These are phyloP conservation scores for Mortierella alpina DNA, from an alignment of 192 early-diverging fungal species.

Conservation along the genomic window DNA sequence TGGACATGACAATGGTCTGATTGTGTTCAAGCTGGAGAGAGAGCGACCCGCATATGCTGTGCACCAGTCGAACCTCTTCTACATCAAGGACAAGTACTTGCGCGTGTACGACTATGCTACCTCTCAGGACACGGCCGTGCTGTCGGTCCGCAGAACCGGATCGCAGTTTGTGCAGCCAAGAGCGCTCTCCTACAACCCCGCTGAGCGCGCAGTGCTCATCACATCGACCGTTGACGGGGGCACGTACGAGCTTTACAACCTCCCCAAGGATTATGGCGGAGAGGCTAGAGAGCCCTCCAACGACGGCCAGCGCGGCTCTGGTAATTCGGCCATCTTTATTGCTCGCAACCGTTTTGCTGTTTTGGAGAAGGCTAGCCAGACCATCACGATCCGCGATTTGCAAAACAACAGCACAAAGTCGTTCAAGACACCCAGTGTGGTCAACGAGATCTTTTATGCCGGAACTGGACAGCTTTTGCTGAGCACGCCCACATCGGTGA, in stretches of 20 bases:
- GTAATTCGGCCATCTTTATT: constrained; percentile 87
- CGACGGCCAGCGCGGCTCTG: constrained; percentile 83
- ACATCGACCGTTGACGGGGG: constrained; percentile 89
- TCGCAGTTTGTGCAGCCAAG: constrained; percentile 81
- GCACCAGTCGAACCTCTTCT: constrained; percentile 86
- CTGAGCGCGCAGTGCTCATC: constrained; percentile 89
- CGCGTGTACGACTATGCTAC: constrained; percentile 85
- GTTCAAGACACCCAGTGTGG: constrained; percentile 78
- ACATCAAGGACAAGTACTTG: constrained; percentile 89
- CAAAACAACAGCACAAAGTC: constrained; percentile 89
- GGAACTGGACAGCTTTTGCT: constrained; percentile 89
- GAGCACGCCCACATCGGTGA: constrained; percentile 86
- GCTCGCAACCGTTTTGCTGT: constrained; percentile 98
- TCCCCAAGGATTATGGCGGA: constrained; percentile 77
- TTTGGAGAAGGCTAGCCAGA: constrained; percentile 83
- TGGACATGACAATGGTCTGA: constrained; percentile 97
- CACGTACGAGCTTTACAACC: constrained; percentile 87
- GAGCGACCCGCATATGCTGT: constrained; percentile 93
- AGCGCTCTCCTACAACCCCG: constrained; percentile 93
- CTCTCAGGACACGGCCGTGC: constrained; percentile 79
- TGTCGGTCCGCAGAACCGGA: constrained; percentile 80
- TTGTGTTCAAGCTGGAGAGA: constrained; percentile 98
- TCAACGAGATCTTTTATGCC: constrained; percentile 88
- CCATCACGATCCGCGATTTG: constrained; percentile 88
- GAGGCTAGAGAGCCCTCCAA: constrained; percentile 69